Evolutionary conservation across 192 early-diverging fungal species (phyloP).

Genomic region (Coemansia sp.): DNA sequence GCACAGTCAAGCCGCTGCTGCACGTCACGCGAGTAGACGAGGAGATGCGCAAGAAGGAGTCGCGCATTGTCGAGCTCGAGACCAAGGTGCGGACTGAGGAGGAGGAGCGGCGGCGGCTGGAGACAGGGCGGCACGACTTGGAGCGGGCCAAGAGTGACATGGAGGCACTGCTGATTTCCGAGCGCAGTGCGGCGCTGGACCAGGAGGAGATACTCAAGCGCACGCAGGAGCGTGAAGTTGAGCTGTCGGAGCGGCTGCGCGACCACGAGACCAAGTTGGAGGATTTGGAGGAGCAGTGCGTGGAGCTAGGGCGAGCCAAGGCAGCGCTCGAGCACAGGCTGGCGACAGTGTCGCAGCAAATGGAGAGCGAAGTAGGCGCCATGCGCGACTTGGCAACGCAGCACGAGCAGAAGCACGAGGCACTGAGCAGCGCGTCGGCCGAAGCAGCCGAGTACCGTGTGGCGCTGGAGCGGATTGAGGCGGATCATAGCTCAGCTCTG

Average conservation of each 20-base stretch:
- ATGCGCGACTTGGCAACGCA: conserved; percentile 64
- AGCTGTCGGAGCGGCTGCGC: conserved; percentile 64
- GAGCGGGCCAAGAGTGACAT: conserved; percentile 71
- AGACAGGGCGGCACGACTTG: conserved; percentile 61
- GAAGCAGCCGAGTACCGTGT: conserved; percentile 55
- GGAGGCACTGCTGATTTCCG: conserved; percentile 72
- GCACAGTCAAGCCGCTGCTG: conserved; percentile 88
- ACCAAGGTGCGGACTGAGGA: conserved; percentile 63
- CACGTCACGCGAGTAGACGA: conserved; percentile 82
- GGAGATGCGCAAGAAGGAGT: conserved; percentile 75
- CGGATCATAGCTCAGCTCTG: conserved; percentile 25
- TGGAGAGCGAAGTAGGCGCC: conserved; percentile 64
- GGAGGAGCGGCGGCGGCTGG: conserved; percentile 63
- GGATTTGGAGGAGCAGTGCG: conserved; percentile 67
- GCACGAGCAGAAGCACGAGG: conserved; percentile 61
- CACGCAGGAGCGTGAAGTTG: conserved; percentile 73
- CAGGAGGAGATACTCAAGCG: conserved; percentile 84
- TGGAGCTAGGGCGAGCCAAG: conserved; percentile 54
- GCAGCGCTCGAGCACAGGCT: conserved; percentile 60
- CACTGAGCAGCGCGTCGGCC: conserved; percentile 58
- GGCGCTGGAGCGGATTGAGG: conserved; percentile 29
- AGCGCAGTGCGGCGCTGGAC: conserved; percentile 75
- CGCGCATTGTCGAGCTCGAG: conserved; percentile 73
- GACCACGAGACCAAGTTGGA: conserved; percentile 69
- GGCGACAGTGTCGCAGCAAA: conserved; percentile 62